Base-by-base conservation (phyloP, 83 land plant species). In the Thuja plicata region DNA sequence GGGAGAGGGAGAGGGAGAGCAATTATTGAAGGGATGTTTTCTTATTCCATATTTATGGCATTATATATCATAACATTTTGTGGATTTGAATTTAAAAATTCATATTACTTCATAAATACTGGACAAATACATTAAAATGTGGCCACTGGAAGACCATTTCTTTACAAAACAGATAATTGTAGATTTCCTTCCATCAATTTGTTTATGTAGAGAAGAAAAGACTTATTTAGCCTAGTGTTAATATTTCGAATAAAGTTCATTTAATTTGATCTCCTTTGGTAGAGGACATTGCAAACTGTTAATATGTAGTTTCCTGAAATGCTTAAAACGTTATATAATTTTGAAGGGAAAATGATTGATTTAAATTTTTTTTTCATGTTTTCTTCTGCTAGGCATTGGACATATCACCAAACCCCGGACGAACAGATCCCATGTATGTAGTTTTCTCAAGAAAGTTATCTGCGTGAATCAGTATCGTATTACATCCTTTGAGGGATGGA, bases 361-460 rank as follows among this genome's bases (percentile, higher is more conserved):
- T 35, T 45, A 3, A 83, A 24, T 27, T 19, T 30, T 83, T 30
- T n/a, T 37, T 27, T 40, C 30, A 27, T 17, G 30, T 88, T 79
- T 88, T 24, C 13, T 46, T 35, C 17, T 76, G 79, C 15, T 92
- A 96, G 98, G 98, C 98, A 30, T 90, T 97, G 89, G 99, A 98
- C 86, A 95, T 98, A 79, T 98, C 99, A 50, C 99, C 99, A 30
- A 98, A 97, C 83, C 99, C 99, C 41, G 99, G 99, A 48, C 94
- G 95, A 66, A 92, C 98, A 55, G 99, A 98, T 87, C 99, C 99
- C 9, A 94, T 98, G 99, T 98, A 97, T 88, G 89, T 97, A 55
- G 99, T 98, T 16, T 95, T 91, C 80, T 94, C 99, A 8, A 93
- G 97, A 89, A 98, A 98, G 89, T 43, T 89, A 88, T 85, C 54